Base-by-base conservation (phyloP, 2,329 filamentous ascomycete species). In the Cytospora piceae region DNA sequence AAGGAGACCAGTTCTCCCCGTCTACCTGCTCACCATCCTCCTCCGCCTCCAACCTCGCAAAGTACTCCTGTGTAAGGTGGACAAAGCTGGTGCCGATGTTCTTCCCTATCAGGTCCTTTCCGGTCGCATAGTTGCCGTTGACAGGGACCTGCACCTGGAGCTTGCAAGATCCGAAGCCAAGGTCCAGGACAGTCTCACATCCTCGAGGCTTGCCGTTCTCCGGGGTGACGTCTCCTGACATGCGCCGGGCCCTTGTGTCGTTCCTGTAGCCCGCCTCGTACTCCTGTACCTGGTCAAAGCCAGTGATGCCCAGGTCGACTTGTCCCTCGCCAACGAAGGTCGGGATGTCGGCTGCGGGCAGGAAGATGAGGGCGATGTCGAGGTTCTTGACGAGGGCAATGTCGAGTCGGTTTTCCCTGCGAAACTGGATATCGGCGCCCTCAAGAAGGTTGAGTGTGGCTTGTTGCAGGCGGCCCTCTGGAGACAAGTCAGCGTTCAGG, bases 341-440 rank as follows among this genome's bases (percentile, higher is more conserved):
- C 6, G 95, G 95, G 75, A 99, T 99, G 77, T 99, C 95, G 71
- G 93, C 94, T 46, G 94, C 95, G 34, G 95, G 95, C 31, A 99
- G 90, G 83, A 99, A 99, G 75, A 99, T 89, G 67, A 99, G 91
- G 20, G 95, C 95, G 73, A 99, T 93, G 42, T 92, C 92, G 32
- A 95, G 88, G 80, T 99, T 99, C 83, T 97, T 96, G 75, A 98
- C 95, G 31, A 99, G 89, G 20, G 95, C 95, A 75, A 99, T 97
- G 78, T 99, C 95, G 73, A 98, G 91, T 66, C 95, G 90, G 77
- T 91, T 93, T 82, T 97, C 93, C 75, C 95, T 90, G 77, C 92
- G 90, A 82, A 99, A 99, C 78, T 99, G 93, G 73, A 99, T 94
- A 78, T 99, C 95, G 73, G 91, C 93, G 70, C 95, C 95, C 74